Evolutionary conservation across 2,329 filamentous ascomycete species (phyloP), one percentile per base, ranked within the genome.

Genomic region (Peltaster fructicola): DNA sequence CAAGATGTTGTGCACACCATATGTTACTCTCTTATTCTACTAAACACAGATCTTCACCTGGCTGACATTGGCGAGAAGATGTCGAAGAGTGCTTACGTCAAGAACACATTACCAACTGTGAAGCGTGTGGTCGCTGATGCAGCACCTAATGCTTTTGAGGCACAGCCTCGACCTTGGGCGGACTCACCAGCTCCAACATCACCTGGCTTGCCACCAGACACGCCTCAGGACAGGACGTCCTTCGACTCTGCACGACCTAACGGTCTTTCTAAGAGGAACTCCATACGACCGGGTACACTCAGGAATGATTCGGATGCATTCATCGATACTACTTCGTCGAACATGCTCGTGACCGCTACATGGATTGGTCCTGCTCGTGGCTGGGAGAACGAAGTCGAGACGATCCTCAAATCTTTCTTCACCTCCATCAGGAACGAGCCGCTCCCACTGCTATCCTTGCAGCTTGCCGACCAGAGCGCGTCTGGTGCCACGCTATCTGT

Each of bases 41-140:
- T 98, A 34, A 98, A 98, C 44, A 98, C 88, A 16, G 88, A 98
- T 56, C 60, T 98, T 28, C 85, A 98, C 44, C 53, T 95, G 43
- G 88, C 85, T 30, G 84, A 95, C 45, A 92, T 95, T 39, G 82
- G 91, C 33, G 72, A 78, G 40, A 91, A 91, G 57, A 98, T 98
- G 88, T 95, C 85, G 2, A 71, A 78, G 28, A 74, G 65, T 34
- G 85, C 95, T 44, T 98, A 95, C 44, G 68, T 98, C 45, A 91
- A 90, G 52, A 98, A 98, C 46, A 93, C 88, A 4, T 73, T 95
- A 61, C 76, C 78, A 1, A 92, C 85, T 0, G 78, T 98, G 33
- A 70, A 68, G 30, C 72, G 81, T 23, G 73, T 79, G 8, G 64
- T 82, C 7, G 58, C 64, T 18, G 80, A 91, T 38, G 69, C 73